Conservation (phyloP, 176 grass and related monocot species). For the Zea luxurians region DNA sequence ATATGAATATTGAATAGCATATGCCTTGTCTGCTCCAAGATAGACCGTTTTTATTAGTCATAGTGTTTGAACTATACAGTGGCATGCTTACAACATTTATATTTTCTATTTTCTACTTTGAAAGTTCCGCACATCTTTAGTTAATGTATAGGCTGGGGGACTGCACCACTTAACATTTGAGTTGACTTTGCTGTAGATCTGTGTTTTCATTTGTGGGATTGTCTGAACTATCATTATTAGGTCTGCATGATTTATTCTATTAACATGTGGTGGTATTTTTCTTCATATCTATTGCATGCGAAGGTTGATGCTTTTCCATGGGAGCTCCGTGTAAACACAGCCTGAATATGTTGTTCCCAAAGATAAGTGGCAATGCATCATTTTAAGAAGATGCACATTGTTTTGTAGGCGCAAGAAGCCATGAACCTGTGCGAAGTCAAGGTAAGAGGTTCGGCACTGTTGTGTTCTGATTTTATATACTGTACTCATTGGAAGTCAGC, state of each 20-base stretch:
- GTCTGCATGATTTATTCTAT: not conserved
- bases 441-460: not conserved
- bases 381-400: constrained; percentile 4
- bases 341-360: not conserved
- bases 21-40: not conserved
- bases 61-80: not conserved
- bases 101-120: constrained; percentile 5
- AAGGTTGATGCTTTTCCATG: not conserved
- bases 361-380: not conserved
- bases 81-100: not conserved
- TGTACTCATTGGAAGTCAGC: not conserved
- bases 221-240: not conserved
- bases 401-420: constrained; percentile 10
- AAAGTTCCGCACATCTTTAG: not conserved
- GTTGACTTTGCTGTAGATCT: constrained; percentile 19
- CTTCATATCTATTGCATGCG: constrained; percentile 19
- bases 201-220: not conserved
- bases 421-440: constrained; percentile 16
- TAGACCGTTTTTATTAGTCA: not conserved
- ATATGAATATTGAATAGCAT: not conserved
- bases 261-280: not conserved
- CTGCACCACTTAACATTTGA: not conserved
- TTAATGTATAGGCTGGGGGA: not conserved
- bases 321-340: not conserved
- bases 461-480: not conserved